phyloP scores from a whole-genome alignment of 306 rosid species.

The Vicia faba region DNA sequence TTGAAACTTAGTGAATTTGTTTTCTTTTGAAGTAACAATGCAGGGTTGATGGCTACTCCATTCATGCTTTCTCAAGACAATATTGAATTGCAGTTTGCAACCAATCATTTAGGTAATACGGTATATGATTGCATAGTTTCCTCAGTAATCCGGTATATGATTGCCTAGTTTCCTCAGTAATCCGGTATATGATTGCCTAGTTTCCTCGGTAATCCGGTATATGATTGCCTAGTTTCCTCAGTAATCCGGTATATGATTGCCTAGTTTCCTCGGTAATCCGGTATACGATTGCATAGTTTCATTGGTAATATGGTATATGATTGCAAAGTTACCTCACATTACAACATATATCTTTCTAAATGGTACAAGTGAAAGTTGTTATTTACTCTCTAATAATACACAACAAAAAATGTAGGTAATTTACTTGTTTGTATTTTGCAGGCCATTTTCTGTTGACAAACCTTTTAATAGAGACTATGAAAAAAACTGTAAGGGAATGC shows the following conservation, averaged over 20 bases:
- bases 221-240: slow-evolving; percentile 8
- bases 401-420: background rate
- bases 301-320: background rate
- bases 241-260: background rate
- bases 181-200: background rate
- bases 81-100: slow-evolving; percentile 81
- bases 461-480: slow-evolving; percentile 81
- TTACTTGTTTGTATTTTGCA: slow-evolving; percentile 35
- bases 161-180: background rate
- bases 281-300: slow-evolving; percentile 3
- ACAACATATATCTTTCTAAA: slow-evolving; percentile 6
- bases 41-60: slow-evolving; percentile 79
- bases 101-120: slow-evolving; percentile 71
- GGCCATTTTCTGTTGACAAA: slow-evolving; percentile 86
- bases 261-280: background rate
- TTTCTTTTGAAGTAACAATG: slow-evolving; percentile 71
- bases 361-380: background rate
- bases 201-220: background rate
- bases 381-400: slow-evolving; percentile 1
- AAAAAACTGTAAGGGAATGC: slow-evolving; percentile 61
- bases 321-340: slow-evolving; percentile 11
- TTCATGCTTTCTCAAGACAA: slow-evolving; percentile 70
- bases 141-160: background rate
- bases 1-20: background rate
- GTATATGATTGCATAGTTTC: slow-evolving; percentile 5